Base-by-base conservation (phyloP, 306 rosid species). In the Hippophae gyantsensis region DNA sequence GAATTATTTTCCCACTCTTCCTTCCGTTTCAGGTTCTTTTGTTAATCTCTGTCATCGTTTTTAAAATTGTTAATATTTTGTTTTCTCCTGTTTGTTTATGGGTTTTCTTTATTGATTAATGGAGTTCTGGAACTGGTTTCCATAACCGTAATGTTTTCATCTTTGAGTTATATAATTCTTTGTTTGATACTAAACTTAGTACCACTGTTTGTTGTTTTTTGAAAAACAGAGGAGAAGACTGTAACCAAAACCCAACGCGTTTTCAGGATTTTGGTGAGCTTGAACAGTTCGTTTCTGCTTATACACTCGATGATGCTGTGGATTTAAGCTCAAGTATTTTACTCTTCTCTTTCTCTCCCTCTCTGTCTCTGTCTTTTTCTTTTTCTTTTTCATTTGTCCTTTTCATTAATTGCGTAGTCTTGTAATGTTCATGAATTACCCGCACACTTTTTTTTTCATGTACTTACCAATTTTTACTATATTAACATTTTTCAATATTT, bases 321-420 rank as follows among this genome's bases (percentile, higher is more conserved):
- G 89, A 79, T 87, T 84, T 87, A 87, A 82, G 79, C 77, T 62
- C 88, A 84, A 89, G 95, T 86, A 66, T 66, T 52, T 61, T 68
- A 62, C 56, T 42, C 59, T 14, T 26, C 70, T 56, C 26, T 41
- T 41, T 68, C 48, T 57, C 5, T 10, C 32, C 14, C 70, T 56
- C 26, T 41, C 46, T 68, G 47, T 57, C 5, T 10, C 32, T 58
- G 55, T 43, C 60, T 38, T 51, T 52, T 8, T 7, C 23, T 3
- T 46, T 3, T 6, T 3, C 38, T 32, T 32, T 32, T 32, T 32
- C 5, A 2, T 32, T 32, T 32, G 38, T 32, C 38, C 5, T 32
- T 2, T 32, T 32, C 38, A 32, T 32, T 32, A 1, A 32, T 32
- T 32, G 38, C 5, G 5, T 32, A 32, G 38, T 32, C 38, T 2